A percentile compares a stretch with the other conserved stretches of the same genome.
phyloP scores from a whole-genome alignment of 2,329 filamentous ascomycete genomes.

The Daldinia sp. region DNA sequence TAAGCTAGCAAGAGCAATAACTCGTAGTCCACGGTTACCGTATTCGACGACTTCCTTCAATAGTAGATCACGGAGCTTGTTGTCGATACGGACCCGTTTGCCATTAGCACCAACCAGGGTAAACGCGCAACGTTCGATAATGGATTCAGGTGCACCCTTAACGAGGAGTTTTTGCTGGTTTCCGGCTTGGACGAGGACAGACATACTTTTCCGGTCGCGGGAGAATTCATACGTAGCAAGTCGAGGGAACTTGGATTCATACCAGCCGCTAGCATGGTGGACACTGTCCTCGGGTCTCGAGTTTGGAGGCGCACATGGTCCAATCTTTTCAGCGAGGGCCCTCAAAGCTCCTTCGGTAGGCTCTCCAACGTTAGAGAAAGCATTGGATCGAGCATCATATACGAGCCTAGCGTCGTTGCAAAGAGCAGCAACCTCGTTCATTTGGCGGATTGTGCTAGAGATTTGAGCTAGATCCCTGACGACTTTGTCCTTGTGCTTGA shows the following conservation, averaged over 20 bases:
- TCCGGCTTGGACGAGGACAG: constrained; percentile 81
- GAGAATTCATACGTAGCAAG: constrained; percentile 96
- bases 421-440: constrained; percentile 75
- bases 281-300: constrained; percentile 69
- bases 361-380: constrained; percentile 87
- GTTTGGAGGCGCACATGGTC: constrained; percentile 72
- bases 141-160: constrained; percentile 94
- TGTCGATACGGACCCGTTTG: constrained; percentile 76
- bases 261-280: constrained; percentile 84
- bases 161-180: constrained; percentile 83
- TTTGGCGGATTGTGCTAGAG: constrained; percentile 81
- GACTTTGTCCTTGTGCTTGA: constrained; percentile 73
- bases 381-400: constrained; percentile 78
- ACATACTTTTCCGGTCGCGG: constrained; percentile 98
- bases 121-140: constrained; percentile 90
- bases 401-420: constrained; percentile 90
- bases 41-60: constrained; percentile 85
- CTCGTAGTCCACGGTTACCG: constrained; percentile 89
- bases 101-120: constrained; percentile 80
- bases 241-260: constrained; percentile 77
- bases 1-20: constrained; percentile 90
- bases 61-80: constrained; percentile 74
- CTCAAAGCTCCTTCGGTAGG: constrained; percentile 94
- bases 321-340: constrained; percentile 92
- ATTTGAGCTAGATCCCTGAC: constrained; percentile 73